These are phyloP conservation scores for Ramichloridium luteum DNA, from an alignment of 2,329 filamentous ascomycete species.

Conservation along the genomic window DNA sequence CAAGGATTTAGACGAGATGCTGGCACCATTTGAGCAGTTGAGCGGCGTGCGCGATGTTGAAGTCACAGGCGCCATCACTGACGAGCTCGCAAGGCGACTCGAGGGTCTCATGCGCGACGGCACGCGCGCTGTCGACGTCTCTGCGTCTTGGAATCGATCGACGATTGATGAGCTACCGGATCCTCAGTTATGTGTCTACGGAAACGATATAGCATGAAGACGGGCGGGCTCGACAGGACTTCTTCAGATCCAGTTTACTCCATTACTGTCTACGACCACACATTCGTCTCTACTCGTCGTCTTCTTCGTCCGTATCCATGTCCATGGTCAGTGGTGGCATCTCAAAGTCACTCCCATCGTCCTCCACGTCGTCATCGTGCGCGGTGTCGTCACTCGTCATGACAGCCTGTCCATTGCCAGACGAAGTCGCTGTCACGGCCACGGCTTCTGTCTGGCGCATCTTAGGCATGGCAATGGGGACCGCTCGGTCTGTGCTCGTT, in stretches of 20 bases:
- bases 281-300: too few species aligned
- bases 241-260: too few species aligned
- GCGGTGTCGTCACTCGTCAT: background rate
- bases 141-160: too few species aligned
- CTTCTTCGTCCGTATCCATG: slow-evolving; percentile 20
- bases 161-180: slow-evolving; percentile 10
- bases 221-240: too few species aligned
- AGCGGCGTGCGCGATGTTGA: slow-evolving; percentile 25
- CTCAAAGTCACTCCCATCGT: slow-evolving; percentile 25
- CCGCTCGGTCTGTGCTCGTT: background rate
- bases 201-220: slow-evolving; percentile 18
- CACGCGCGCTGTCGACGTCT: too few species aligned
- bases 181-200: slow-evolving; percentile 17
- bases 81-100: slow-evolving; percentile 26
- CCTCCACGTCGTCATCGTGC: slow-evolving; percentile 3
- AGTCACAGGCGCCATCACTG: slow-evolving; percentile 29
- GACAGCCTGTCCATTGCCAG: slow-evolving; percentile 4
- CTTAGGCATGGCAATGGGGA: too few species aligned
- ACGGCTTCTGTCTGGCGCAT: too few species aligned
- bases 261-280: too few species aligned
- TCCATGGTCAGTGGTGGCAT: slow-evolving; percentile 25
- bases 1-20: slow-evolving; percentile 28
- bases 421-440: slow-evolving; percentile 6
- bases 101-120: slow-evolving; percentile 27
- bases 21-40: slow-evolving; percentile 31